Evolutionary conservation across 257 asterid species (phyloP).

Genomic region (Fraxinus pennsylvanica): DNA sequence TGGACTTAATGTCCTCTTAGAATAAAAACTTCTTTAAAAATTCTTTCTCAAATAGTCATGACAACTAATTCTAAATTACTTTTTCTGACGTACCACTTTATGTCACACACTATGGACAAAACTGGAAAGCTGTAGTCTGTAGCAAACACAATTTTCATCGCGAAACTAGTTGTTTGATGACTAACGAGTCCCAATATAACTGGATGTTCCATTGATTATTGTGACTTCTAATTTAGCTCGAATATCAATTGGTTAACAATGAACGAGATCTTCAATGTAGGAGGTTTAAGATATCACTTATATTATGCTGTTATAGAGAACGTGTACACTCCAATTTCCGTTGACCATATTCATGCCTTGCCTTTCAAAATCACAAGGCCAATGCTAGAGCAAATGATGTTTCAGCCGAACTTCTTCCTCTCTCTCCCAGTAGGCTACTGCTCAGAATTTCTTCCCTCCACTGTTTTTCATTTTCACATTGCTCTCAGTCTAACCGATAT

Average conservation of each 20-base stretch:
- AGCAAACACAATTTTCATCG: not conserved
- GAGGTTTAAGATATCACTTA: no score
- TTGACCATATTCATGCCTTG: not conserved
- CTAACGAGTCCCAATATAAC: not conserved
- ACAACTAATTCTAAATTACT: not conserved
- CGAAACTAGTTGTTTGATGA: not conserved
- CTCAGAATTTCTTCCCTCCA: not conserved
- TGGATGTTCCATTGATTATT: not conserved
- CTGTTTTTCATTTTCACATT: not conserved
- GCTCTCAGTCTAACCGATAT: not conserved
- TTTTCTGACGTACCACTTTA: not conserved
- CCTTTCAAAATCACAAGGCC: not conserved
- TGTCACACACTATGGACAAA: not conserved
- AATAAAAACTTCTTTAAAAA: not conserved
- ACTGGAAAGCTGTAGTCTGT: not conserved
- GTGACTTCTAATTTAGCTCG: not conserved
- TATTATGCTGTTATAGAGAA: not conserved
- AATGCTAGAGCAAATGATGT: not conserved
- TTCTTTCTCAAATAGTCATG: not conserved
- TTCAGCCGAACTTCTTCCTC: not conserved
- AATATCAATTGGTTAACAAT: not conserved
- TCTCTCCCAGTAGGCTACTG: no score
- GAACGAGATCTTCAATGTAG: no score
- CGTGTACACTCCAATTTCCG: not conserved
- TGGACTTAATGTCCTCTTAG: not conserved